Conservation (phyloP, 345 rosid genomes). For the Aquilaria sinensis region DNA sequence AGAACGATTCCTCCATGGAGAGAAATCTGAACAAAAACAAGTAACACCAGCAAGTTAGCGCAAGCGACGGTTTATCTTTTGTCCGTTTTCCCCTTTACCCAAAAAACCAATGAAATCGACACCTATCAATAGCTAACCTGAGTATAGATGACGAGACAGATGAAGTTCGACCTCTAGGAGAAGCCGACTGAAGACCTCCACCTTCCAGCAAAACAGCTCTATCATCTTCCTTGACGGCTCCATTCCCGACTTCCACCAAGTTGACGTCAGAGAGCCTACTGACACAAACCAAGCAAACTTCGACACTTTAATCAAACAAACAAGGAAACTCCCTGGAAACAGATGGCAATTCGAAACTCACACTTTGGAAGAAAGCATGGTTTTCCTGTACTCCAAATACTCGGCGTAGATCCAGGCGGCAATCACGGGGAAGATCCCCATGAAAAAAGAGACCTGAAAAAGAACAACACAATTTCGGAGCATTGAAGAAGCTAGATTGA, state of each 20-base stretch:
- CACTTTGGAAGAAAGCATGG: slow-evolving; percentile 47
- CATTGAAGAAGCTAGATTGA: slow-evolving; percentile 11
- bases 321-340: not conserved
- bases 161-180: slow-evolving; percentile 55
- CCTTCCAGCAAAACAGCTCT: slow-evolving; percentile 75
- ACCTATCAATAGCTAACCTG: slow-evolving; percentile 30
- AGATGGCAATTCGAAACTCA: slow-evolving; percentile 27
- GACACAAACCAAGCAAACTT: slow-evolving; percentile 3
- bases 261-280: slow-evolving; percentile 81
- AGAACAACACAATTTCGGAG: not conserved
- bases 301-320: not conserved
- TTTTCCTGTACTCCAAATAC: slow-evolving; percentile 60
- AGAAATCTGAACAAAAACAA: slow-evolving; percentile 47
- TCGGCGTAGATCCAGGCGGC: slow-evolving; percentile 81
- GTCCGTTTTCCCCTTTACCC: not conserved
- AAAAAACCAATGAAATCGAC: not conserved
- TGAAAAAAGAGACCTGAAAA: slow-evolving; percentile 65
- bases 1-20: slow-evolving; percentile 79
- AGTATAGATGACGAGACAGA: slow-evolving; percentile 43
- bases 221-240: slow-evolving; percentile 65
- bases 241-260: slow-evolving; percentile 59
- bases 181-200: slow-evolving; percentile 74
- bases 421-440: slow-evolving; percentile 63
- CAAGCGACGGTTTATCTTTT: not conserved
- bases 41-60: slow-evolving; percentile 5